Evolutionary conservation across 306 rosid genomes (phyloP).

Genomic region (Glycyrrhiza uralensis): DNA sequence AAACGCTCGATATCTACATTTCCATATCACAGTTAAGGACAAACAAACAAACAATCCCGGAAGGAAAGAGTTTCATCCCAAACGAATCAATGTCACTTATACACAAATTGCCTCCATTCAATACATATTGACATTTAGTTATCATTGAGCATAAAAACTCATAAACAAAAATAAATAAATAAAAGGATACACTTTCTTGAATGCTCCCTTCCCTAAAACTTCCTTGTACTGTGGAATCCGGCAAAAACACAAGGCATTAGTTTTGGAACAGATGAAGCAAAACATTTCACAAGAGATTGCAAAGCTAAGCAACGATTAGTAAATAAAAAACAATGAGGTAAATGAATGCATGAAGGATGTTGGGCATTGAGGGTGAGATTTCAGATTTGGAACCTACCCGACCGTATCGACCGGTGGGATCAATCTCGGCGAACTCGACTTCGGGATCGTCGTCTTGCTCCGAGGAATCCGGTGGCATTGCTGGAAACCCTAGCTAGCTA

Average conservation of each 20-base stretch:
- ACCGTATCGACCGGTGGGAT: constrained; percentile 87
- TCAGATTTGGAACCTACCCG: constrained; percentile 55
- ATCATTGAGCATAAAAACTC: not conserved
- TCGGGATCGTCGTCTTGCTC: constrained; percentile 74
- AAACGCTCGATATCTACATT: constrained; percentile 85
- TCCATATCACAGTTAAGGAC: constrained; percentile 47
- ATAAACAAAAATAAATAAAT: constrained; percentile 7
- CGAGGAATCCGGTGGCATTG: constrained; percentile 66
- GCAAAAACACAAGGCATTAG: constrained; percentile 13
- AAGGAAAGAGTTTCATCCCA: not conserved
- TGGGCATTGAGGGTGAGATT: not conserved
- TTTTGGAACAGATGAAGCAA: constrained; percentile 4
- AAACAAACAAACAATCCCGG: constrained; percentile 21
- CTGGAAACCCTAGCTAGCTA: constrained; percentile 18
- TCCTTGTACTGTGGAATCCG: constrained; percentile 76
- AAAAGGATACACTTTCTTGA: constrained; percentile 98
- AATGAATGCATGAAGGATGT: not conserved
- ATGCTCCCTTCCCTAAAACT: constrained; percentile 89
- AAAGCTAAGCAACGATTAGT: not conserved
- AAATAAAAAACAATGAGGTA: not conserved
- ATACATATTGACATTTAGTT: not conserved
- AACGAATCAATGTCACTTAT: not conserved
- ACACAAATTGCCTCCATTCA: not conserved
- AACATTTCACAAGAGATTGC: not conserved
- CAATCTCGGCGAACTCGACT: constrained; percentile 75